Base-by-base conservation (phyloP, 2,329 filamentous ascomycete genomes). In the Aureobasidium subglaciale region DNA sequence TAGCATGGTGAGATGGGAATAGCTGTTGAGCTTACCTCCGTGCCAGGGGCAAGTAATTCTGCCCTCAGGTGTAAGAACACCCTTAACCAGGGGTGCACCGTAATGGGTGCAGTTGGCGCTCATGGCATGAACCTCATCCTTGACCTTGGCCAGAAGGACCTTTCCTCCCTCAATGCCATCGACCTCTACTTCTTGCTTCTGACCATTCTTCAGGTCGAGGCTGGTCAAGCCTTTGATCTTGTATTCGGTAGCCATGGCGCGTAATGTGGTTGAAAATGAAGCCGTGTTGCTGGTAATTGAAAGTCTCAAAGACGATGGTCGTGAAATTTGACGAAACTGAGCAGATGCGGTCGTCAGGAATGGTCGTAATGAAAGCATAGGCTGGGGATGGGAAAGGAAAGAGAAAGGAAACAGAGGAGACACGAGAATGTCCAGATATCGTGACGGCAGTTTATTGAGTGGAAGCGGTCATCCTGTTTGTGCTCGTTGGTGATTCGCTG, bases 1-100 rank as follows among this genome's bases (percentile, higher is more conserved):
- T 20, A 18, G 34, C 18, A 13, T n/a, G 27, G 30, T 10, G n/a
- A 6, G 15, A 3, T n/a, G 20, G 10, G 5, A 10, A 29, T 18
- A 30, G 25, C 1, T 18, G 32, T 45, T 40, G n/a, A 7, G 70
- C 78, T 61, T 69, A 93, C 89, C 90, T 75, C 92, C 92, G 69
- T 97, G 92, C 93, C 93, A 97, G 3, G 92, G 90, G 70, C 93
- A 99, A 6, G 89, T 96, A 59, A 99, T 72, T 49, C 90, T 81
- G 5, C 93, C 93, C 62, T 87, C 85, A 2, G 83, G 82, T 7
- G 88, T 88, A 60, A 99, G 73, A 7, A 97, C 85, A 54, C 93
- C 93, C 63, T 92, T 90, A 53, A 84, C 83, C 61, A 99, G 74
- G 13, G 93, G 93, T 37, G 92, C 93, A 30, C 93, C 92, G 68